A percentile compares a stretch with the other conserved stretches of the same genome.
phyloP scores from a whole-genome alignment of 305 asterid species.

The Solanum chacoense region DNA sequence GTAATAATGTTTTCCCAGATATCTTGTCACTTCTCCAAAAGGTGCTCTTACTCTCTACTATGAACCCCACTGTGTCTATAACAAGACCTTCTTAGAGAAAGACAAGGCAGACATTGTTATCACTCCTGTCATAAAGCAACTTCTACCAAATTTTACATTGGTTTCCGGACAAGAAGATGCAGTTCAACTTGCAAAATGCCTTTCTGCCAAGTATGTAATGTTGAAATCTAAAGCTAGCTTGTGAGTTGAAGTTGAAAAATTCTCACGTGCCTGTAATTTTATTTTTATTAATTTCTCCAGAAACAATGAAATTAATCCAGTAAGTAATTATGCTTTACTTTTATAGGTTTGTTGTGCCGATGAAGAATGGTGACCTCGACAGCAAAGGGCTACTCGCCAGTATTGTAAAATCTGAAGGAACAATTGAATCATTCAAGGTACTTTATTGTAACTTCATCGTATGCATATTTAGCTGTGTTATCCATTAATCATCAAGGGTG shows the following conservation, averaged over 20 bases:
- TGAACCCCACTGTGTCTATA: conserved; percentile 84
- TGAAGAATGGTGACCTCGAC: conserved; percentile 86
- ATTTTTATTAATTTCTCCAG: neutral
- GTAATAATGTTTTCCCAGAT: neutral
- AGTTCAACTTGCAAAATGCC: conserved; percentile 62
- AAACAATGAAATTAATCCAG: neutral
- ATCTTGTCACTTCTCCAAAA: conserved; percentile 58
- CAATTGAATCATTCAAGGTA: conserved; percentile 56
- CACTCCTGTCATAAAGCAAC: conserved; percentile 78
- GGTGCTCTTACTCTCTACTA: conserved; percentile 49
- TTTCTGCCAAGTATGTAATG: conserved; percentile 43
- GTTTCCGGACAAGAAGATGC: conserved; percentile 95
- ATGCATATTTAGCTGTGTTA: neutral
- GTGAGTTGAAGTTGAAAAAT: no score
- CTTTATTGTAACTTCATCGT: neutral
- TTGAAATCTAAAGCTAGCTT: neutral
- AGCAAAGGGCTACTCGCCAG: conserved; percentile 66
- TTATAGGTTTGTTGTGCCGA: conserved; percentile 40
- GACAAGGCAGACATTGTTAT: conserved; percentile 61
- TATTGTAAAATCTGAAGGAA: conserved; percentile 48
- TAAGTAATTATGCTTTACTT: neutral
- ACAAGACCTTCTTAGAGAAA: conserved; percentile 38
- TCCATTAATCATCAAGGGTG: neutral
- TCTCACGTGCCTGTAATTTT: neutral
- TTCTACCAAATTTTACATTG: conserved; percentile 58